Percentiles rank a stretch among this genome's conserved stretches.
Conservation (phyloP, 306 rosid genomes). For the Dalbergia cultrata region DNA sequence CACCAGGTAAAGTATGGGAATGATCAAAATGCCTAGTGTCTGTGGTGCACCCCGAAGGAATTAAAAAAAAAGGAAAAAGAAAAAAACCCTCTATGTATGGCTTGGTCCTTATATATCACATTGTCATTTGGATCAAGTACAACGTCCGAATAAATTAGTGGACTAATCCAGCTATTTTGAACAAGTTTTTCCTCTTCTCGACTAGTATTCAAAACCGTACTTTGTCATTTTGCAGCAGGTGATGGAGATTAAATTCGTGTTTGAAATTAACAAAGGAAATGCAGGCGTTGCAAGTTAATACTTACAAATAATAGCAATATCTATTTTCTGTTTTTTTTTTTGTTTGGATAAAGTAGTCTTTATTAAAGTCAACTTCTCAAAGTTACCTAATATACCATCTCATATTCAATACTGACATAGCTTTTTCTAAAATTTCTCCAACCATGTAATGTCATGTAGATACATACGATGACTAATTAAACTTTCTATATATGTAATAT, state of each 20-base stretch:
- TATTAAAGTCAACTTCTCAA: neutral
- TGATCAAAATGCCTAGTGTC: too few relatives aligned
- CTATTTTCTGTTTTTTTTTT: too few relatives aligned
- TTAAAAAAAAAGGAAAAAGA: too few relatives aligned
- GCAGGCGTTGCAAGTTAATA: neutral
- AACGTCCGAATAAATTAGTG: slow-evolving; percentile 25
- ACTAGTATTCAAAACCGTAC: neutral
- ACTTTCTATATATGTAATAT: too few relatives aligned
- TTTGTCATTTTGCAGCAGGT: slow-evolving; percentile 9
- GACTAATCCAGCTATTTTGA: slow-evolving; percentile 5
- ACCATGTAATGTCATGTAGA: too few relatives aligned
- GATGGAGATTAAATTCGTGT: neutral
- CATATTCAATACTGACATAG: neutral
- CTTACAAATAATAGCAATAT: neutral
- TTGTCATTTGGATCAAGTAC: neutral
- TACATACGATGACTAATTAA: too few relatives aligned
- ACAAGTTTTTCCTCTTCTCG: neutral
- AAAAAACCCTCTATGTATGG: neutral
- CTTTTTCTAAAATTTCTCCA: too few relatives aligned
- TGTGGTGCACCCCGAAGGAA: too few relatives aligned
- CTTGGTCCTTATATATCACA: neutral
- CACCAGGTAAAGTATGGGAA: too few relatives aligned
- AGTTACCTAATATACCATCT: neutral
- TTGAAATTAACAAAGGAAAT: slow-evolving; percentile 9
- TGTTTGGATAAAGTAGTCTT: neutral